These are phyloP conservation scores for Fusarium scirpi DNA, from an alignment of 2,329 filamentous ascomycete genomes.

Conservation along the genomic window DNA sequence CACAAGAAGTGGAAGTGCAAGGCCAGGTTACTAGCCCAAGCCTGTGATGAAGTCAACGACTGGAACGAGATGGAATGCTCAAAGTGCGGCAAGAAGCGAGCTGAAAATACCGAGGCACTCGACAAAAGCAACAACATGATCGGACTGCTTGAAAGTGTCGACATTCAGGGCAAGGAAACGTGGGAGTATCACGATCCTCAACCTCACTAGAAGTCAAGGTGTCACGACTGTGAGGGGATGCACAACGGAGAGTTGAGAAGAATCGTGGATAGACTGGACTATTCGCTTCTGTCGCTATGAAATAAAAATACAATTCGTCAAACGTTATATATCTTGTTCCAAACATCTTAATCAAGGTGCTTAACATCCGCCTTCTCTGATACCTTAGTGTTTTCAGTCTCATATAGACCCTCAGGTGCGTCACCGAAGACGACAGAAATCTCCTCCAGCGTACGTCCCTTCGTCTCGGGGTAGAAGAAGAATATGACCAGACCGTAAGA, in stretches of 20 bases:
- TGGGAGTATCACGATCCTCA: neutral
- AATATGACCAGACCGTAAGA: conserved; percentile 19
- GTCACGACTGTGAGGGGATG: too few relatives aligned
- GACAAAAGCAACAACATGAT: neutral
- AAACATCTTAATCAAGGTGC: conserved; percentile 3
- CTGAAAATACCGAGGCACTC: neutral
- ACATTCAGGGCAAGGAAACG: neutral
- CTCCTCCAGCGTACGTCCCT: conserved; percentile 13
- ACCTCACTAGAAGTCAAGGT: neutral
- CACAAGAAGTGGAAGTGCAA: conserved; percentile 10
- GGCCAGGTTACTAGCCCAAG: neutral
- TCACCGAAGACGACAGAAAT: conserved; percentile 19
- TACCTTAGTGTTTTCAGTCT: conserved; percentile 8
- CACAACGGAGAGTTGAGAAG: too few relatives aligned
- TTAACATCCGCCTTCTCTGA: conserved; percentile 19
- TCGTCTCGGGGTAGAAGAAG: conserved; percentile 23
- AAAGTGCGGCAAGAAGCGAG: neutral
- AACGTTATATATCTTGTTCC: neutral
- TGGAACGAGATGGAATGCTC: neutral
- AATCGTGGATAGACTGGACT: too few relatives aligned
- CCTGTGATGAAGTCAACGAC: neutral
- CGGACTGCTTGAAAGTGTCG: neutral
- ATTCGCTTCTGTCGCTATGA: neutral
- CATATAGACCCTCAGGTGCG: conserved; percentile 18
- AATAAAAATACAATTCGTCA: neutral